A percentile compares a stretch with the other conserved stretches of the same genome.
phyloP scores from a whole-genome alignment of 306 rosid species.

The Carpinus viminea region DNA sequence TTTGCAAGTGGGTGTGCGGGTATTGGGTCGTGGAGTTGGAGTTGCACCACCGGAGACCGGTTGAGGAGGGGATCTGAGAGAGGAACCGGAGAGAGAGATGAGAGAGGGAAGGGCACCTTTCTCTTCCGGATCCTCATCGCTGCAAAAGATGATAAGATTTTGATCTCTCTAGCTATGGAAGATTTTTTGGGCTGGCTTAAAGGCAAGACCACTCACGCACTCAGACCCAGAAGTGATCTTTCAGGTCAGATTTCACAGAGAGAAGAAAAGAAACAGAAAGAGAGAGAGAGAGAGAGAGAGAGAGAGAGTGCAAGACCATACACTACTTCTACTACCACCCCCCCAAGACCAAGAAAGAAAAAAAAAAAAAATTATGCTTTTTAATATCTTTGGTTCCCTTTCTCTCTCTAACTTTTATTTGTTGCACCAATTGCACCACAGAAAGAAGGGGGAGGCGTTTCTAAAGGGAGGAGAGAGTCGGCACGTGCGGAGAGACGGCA shows the following conservation, averaged over 20 bases:
- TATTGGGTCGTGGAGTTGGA: constrained; percentile 27
- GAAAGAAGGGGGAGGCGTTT: constrained; percentile 38
- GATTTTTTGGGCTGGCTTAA: neutral
- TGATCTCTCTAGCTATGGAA: neutral
- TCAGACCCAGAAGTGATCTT: constrained; percentile 37
- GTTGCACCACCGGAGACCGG: constrained; percentile 76
- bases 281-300: neutral
- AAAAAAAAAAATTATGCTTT: neutral
- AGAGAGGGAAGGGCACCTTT: constrained; percentile 54
- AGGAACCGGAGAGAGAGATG: constrained; percentile 48
- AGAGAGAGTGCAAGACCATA: constrained; percentile 33
- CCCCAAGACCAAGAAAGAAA: constrained; percentile 14
- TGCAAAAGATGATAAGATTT: constrained; percentile 25
- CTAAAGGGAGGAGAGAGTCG: constrained; percentile 5
- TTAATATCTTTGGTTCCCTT: constrained; percentile 10
- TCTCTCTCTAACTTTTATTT: constrained; percentile 60
- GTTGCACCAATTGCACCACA: constrained; percentile 99
- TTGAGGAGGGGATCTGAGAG: constrained; percentile 77
- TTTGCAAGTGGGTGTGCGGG: constrained; percentile 25
- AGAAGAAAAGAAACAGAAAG: neutral
- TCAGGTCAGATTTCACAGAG: constrained; percentile 26
- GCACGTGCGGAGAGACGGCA: constrained; percentile 47
- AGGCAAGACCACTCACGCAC: neutral
- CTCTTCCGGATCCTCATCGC: constrained; percentile 89
- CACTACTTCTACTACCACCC: constrained; percentile 14